phyloP scores from a whole-genome alignment of 78 protist genomes.

The Polysphondylium violaceum region DNA sequence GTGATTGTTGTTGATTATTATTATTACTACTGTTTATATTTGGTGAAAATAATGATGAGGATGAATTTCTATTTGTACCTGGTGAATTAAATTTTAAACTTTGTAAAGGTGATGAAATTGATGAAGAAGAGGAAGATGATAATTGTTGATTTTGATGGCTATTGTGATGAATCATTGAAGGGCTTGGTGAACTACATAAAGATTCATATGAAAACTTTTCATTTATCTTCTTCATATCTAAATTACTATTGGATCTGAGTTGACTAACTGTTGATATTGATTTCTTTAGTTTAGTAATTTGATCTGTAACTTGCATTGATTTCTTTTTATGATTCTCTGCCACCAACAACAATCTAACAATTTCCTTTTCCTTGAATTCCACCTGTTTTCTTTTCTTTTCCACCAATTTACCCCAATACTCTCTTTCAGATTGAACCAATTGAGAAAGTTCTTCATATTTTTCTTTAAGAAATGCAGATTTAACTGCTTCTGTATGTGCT shows the following conservation, averaged over 20 bases:
- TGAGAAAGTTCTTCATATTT: conserved; percentile 52
- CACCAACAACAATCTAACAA: conserved; percentile 31
- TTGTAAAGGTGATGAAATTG: neutral
- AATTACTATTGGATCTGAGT: conserved; percentile 18
- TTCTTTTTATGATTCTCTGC: conserved; percentile 64
- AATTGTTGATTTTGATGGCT: too few species aligned
- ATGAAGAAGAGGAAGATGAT: conserved; percentile 13
- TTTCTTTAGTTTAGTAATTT: conserved; percentile 49
- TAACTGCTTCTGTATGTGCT: conserved; percentile 18
- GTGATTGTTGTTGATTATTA: neutral
- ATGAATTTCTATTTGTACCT: neutral
- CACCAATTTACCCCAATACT: conserved; percentile 9
- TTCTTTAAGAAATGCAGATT: conserved; percentile 14
- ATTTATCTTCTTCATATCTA: conserved; percentile 51
- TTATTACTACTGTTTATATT: neutral
- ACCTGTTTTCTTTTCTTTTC: conserved; percentile 36
- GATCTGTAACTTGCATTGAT: conserved; percentile 22
- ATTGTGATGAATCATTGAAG: too few species aligned
- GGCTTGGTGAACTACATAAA: conserved; percentile 20
- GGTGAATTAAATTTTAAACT: neutral
- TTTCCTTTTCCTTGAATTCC: conserved; percentile 52
- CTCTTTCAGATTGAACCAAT: conserved; percentile 46
- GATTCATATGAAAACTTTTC: conserved; percentile 73
- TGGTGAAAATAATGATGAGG: conserved; percentile 4
- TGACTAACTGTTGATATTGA: conserved; percentile 36